These are phyloP conservation scores for Endoconidiophora polonica DNA, from an alignment of 2,329 filamentous ascomycete genomes.

Conservation along the genomic window DNA sequence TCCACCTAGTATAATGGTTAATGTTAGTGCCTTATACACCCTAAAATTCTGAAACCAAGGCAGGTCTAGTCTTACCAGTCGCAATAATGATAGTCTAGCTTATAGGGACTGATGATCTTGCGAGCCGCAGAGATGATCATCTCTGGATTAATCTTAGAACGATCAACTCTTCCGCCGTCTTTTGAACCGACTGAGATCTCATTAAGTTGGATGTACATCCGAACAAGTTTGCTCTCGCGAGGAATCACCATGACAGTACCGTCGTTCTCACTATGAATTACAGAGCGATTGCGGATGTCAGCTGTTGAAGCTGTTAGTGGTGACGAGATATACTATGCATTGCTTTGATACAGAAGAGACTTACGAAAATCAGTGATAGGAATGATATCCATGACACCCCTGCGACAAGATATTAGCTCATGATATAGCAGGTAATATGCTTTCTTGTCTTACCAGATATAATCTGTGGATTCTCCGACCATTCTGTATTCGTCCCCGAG, in stretches of 20 bases:
- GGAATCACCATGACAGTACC: conserved; percentile 52
- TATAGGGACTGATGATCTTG: conserved; percentile 50
- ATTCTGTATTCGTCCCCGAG: conserved; percentile 30
- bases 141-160: conserved; percentile 44
- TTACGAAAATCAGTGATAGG: conserved; percentile 32
- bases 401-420: neutral
- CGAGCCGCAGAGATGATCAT: conserved; percentile 44
- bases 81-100: conserved; percentile 42
- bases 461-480: conserved; percentile 34
- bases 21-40: conserved; percentile 13
- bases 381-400: conserved; percentile 24
- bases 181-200: conserved; percentile 16
- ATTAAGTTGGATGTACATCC: conserved; percentile 48
- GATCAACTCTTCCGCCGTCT: conserved; percentile 34
- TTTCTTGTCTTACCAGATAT: conserved; percentile 22
- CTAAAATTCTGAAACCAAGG: conserved; percentile 20
- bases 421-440: conserved; percentile 4
- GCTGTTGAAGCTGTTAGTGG: conserved; percentile 15
- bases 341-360: conserved; percentile 3
- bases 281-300: conserved; percentile 36
- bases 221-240: conserved; percentile 49
- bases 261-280: conserved; percentile 34
- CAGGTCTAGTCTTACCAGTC: conserved; percentile 29
- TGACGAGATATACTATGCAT: no score
- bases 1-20: conserved; percentile 32